Evolutionary conservation across 768 basidiomycete species (phyloP).

Genomic region (Cubamyces sp.): DNA sequence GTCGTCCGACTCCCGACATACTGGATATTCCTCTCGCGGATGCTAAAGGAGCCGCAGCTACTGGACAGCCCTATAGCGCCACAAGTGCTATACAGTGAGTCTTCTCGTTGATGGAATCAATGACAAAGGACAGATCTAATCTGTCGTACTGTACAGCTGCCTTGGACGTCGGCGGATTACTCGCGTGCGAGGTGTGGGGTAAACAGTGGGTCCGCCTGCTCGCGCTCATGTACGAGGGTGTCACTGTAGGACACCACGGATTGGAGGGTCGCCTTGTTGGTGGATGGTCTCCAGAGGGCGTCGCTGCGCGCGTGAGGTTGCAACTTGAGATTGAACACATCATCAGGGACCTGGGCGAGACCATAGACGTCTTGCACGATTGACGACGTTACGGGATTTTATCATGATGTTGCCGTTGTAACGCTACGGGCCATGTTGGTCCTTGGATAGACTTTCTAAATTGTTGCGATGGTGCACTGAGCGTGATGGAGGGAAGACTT

Average conservation of each 20-base stretch:
- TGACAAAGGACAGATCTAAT: conserved; percentile 19
- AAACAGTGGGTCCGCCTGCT: conserved; percentile 79
- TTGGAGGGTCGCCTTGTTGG: conserved; percentile 52
- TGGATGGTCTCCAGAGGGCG: conserved; percentile 61
- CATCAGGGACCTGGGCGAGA: conserved; percentile 35
- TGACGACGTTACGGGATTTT: background rate
- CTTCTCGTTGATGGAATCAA: background rate
- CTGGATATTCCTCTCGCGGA: conserved; percentile 75
- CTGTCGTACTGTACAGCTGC: conserved; percentile 49
- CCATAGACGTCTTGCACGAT: background rate
- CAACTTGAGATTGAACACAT: conserved; percentile 70
- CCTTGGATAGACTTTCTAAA: background rate
- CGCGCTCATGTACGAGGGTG: conserved; percentile 63
- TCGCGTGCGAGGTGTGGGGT: conserved; percentile 71
- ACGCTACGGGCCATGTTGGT: background rate
- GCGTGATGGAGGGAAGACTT: background rate
- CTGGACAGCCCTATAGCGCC: conserved; percentile 64
- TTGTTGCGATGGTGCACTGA: background rate
- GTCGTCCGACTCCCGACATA: conserved; percentile 65
- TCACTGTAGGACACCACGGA: conserved; percentile 55
- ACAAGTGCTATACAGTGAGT: conserved; percentile 66
- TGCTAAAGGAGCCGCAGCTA: conserved; percentile 55
- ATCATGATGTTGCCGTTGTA: conserved; percentile 9
- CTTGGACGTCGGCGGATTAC: conserved; percentile 70
- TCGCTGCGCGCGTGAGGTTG: conserved; percentile 64